Base-by-base conservation (phyloP, 176 grass and related monocot species). In the Zoysia pacifica region DNA sequence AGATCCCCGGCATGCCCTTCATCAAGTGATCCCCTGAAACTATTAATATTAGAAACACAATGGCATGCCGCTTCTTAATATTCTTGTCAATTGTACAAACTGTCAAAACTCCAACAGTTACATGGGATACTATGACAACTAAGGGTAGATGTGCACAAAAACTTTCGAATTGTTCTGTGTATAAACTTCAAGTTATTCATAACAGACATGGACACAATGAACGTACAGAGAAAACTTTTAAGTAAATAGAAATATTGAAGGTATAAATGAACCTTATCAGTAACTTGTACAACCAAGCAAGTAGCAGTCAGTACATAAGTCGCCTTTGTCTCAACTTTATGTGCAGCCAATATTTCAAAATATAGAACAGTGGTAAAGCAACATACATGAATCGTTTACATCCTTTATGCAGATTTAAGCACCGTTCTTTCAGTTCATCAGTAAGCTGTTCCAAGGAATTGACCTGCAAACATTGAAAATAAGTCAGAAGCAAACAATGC, bases 361-460 rank as follows among this genome's bases (percentile, higher is more conserved):
- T 58, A 50, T 52, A 36, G 59, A 74, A 15, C 16, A 79, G 12
- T 48, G 60, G 28, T 37, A 65, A 28, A 78, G 80, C 84, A 81
- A 78, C 76, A 59, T 84, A 98, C 96, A 98, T 91, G 85, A 94
- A 98, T 93, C 78, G 83, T 82, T 91, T 94, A 44, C 92, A 98
- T 70, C 96, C 92, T 75, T 93, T 98, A 19, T 98, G 88, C 85
- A 98, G 90, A 56, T 91, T 91, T 46, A 88, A 91, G 62, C 96
- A 98, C 4, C 92, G 90, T 50, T 92, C 89, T 87, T 95, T 94
- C 80, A 98, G 55, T 76, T 95, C 96, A 84, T 98, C 96, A 48
- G 88, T 84, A 36, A 89, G 69, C 78, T 98, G 96, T 86, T 98
- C 96, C 81, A 98, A 82, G 65, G 90, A 94, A 88, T 86, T 87